phyloP scores from a whole-genome alignment of 805 yeast genomes.

The Yarrowia sp. region DNA sequence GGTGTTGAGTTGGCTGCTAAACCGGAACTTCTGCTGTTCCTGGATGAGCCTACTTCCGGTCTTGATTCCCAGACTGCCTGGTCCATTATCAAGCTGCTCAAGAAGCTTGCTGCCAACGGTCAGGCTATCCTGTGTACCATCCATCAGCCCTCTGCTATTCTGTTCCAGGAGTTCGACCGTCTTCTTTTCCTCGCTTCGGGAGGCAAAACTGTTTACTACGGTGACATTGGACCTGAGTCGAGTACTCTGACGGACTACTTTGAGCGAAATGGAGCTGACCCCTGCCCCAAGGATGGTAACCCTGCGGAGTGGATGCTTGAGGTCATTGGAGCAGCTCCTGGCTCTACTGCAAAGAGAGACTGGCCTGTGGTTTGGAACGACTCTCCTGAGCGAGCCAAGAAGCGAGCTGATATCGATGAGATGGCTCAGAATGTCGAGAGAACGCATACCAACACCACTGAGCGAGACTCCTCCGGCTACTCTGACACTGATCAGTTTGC shows the following conservation, averaged over 20 bases:
- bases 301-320: constrained; percentile 94
- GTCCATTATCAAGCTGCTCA: constrained; percentile 61
- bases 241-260: constrained; percentile 46
- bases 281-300: constrained; percentile 67
- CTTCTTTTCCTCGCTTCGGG: constrained; percentile 66
- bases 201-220: constrained; percentile 73
- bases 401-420: constrained; percentile 51
- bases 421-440: constrained; percentile 48
- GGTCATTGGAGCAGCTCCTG: constrained; percentile 44
- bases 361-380: constrained; percentile 69
- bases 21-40: constrained; percentile 56
- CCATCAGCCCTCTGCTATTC: constrained; percentile 81
- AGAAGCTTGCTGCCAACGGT: constrained; percentile 57
- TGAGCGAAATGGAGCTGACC: constrained; percentile 61
- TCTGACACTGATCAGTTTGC: constrained; percentile 46
- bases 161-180: constrained; percentile 75
- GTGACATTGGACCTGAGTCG: constrained; percentile 65
- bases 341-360: constrained; percentile 36
- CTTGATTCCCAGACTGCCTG: constrained; percentile 67
- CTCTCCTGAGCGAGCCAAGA: constrained; percentile 59
- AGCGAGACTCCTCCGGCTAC: not conserved
- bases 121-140: constrained; percentile 72
- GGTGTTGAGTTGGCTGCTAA: constrained; percentile 68
- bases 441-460: constrained; percentile 46
- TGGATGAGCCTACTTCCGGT: constrained; percentile 71